Evolutionary conservation across 345 rosid genomes (phyloP), one percentile per base, ranked within the genome.

Genomic region (Draba incana): DNA sequence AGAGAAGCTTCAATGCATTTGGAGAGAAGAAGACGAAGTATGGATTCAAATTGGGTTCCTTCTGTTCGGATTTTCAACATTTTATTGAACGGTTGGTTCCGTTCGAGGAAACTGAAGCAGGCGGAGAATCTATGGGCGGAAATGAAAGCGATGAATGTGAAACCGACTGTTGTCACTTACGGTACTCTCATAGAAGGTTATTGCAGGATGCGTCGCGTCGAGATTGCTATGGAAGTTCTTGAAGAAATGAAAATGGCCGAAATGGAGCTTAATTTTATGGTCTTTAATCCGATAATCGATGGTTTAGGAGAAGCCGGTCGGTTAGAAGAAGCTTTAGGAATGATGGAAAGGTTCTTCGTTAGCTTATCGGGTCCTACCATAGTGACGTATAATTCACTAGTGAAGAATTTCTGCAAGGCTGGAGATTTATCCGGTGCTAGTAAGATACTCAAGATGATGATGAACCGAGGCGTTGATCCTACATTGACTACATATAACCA

Each of bases 161-260:
- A 33, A 30, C 91, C 88, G 5, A 83, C 55, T 30, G 81, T 89
- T 71, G 89, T 88, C 42, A 87, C 95, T 8, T 87, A 86, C 58
- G 97, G 95, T 45, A 86, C 92, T 13, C 82, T 94, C 69, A 78
- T 91, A 3, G 95, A 87, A 80, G 99, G 99, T 45, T 89, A 84
- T 41, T 91, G 92, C 52, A 57, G 82, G 63, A 83, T 85, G 92
- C 81, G 78, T 25, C 85, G 72, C 39, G 87, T 85, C 37, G 90
- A 86, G 79, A 78, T 63, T 54, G 97, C 95, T 33, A 74, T 83
- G 47, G 84, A 81, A 47, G 74, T 91, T 84, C 78, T 89, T 35
- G 80, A 83, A 28, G 86, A 81, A 60, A 85, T 91, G 97, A 87
- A 81, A 74, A 78, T 55, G 64, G 90, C 66, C 15, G 88, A 88